These are phyloP conservation scores for Delphinella strobiligena DNA, from an alignment of 2,329 filamentous ascomycete species.

Conservation along the genomic window DNA sequence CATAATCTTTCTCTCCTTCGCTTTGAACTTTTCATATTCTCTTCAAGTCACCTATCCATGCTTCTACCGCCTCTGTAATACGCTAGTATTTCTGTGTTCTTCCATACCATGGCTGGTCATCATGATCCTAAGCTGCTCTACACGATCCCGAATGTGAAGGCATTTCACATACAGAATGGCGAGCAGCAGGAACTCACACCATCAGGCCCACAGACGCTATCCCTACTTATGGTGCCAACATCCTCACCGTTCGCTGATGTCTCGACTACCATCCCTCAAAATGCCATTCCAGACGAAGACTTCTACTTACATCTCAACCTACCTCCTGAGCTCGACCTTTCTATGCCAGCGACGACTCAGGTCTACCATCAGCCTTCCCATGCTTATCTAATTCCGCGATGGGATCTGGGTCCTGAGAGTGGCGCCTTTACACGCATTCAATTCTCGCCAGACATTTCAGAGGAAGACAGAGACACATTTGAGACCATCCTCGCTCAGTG, in stretches of 20 bases:
- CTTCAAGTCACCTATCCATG: not conserved
- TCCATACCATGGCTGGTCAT: slow-evolving; percentile 32
- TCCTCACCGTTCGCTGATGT: slow-evolving; percentile 54
- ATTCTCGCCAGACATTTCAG: slow-evolving; percentile 60
- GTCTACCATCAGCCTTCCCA: slow-evolving; percentile 91
- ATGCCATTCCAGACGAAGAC: slow-evolving; percentile 60
- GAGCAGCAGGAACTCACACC: slow-evolving; percentile 72
- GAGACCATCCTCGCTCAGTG: slow-evolving; percentile 97
- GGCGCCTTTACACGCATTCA: slow-evolving; percentile 89
- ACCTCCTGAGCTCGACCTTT: slow-evolving; percentile 85
- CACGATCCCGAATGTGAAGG: slow-evolving; percentile 68
- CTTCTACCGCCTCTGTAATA: not conserved
- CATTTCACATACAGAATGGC: slow-evolving; percentile 84
- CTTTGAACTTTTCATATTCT: not conserved
- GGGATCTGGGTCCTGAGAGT: slow-evolving; percentile 79
- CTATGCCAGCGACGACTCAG: slow-evolving; percentile 87
- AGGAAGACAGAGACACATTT: slow-evolving; percentile 92
- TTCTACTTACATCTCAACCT: slow-evolving; percentile 95
- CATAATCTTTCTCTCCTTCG: not conserved
- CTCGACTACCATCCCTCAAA: slow-evolving; percentile 44
- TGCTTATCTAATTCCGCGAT: slow-evolving; percentile 89
- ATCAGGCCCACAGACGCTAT: slow-evolving; percentile 79
- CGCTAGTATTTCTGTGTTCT: not conserved
- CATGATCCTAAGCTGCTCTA: slow-evolving; percentile 45
- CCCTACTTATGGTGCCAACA: slow-evolving; percentile 90